These are phyloP conservation scores for Plasmodium fragile DNA, from an alignment of 169 alveolate genomes.

Conservation along the genomic window DNA sequence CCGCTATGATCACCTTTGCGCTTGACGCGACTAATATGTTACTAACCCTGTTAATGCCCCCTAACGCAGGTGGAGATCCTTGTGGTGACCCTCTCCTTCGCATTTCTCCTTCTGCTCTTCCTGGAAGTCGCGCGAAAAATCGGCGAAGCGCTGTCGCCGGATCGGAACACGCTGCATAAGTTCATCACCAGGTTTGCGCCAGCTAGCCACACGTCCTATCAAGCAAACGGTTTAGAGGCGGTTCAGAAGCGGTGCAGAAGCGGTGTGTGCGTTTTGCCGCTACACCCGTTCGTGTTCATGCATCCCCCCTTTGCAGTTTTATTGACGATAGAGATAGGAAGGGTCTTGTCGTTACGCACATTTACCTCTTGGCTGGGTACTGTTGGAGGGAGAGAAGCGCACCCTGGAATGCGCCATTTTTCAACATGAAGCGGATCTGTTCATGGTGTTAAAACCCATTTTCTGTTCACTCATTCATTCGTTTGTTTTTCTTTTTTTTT, in stretches of 20 bases:
- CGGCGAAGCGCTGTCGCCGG: background rate
- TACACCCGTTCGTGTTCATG: background rate
- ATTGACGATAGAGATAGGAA: constrained; percentile 38
- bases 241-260: background rate
- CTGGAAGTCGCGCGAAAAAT: constrained; percentile 22
- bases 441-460: too few relatives aligned
- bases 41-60: background rate
- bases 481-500: background rate
- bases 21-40: background rate
- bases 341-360: constrained; percentile 43
- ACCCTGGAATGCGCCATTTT: background rate
- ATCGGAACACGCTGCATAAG: background rate
- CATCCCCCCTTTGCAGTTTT: constrained; percentile 3
- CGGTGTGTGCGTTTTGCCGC: background rate
- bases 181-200: constrained; percentile 17
- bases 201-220: background rate
- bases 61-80: constrained; percentile 15
- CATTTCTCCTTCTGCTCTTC: constrained; percentile 7
- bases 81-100: constrained; percentile 6
- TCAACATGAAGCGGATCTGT: background rate
- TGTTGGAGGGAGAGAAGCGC: background rate
- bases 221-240: background rate
- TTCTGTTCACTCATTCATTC: background rate
- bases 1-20: background rate
- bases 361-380: constrained; percentile 68